Evolutionary conservation across 805 yeast genomes (phyloP).

Genomic region (Priceomyces melissophilus): DNA sequence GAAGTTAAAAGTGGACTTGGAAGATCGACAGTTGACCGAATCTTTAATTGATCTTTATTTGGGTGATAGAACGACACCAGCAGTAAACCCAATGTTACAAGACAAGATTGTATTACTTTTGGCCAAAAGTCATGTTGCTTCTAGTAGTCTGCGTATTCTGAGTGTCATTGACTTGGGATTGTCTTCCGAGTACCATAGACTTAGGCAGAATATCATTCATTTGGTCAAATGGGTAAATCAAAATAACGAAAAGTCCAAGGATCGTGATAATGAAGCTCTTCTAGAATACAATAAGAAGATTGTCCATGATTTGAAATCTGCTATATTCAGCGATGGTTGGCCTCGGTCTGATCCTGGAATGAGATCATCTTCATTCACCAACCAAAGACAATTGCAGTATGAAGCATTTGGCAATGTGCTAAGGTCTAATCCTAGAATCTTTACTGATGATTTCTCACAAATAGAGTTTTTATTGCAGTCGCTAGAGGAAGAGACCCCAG

Average conservation of each 20-base stretch:
- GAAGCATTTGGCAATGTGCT: slow-evolving; percentile 74
- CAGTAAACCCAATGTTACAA: slow-evolving; percentile 53
- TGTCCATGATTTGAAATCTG: slow-evolving; percentile 51
- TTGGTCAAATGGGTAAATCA: slow-evolving; percentile 61
- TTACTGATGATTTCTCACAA: slow-evolving; percentile 46
- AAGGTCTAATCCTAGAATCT: slow-evolving; percentile 39
- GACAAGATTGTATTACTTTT: slow-evolving; percentile 52
- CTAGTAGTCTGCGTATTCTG: slow-evolving; percentile 39
- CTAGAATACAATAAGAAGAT: slow-evolving; percentile 38
- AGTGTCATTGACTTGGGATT: slow-evolving; percentile 59
- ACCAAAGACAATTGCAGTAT: slow-evolving; percentile 59
- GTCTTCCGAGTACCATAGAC: slow-evolving; percentile 46
- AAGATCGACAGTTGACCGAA: slow-evolving; percentile 43
- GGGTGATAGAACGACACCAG: slow-evolving; percentile 49
- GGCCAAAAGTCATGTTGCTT: slow-evolving; percentile 51
- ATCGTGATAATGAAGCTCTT: neutral
- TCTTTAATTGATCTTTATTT: slow-evolving; percentile 45
- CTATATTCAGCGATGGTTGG: slow-evolving; percentile 58
- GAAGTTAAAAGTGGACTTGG: slow-evolving; percentile 50
- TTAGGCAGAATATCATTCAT: slow-evolving; percentile 56
- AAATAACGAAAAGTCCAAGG: slow-evolving; percentile 6
- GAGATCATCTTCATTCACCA: slow-evolving; percentile 25
- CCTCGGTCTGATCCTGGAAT: slow-evolving; percentile 37
- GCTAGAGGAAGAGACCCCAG: slow-evolving; percentile 58
- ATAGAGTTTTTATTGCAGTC: slow-evolving; percentile 70